These are phyloP conservation scores for Aschersonia sp. DNA, from an alignment of 2,329 filamentous ascomycete species.

Conservation along the genomic window DNA sequence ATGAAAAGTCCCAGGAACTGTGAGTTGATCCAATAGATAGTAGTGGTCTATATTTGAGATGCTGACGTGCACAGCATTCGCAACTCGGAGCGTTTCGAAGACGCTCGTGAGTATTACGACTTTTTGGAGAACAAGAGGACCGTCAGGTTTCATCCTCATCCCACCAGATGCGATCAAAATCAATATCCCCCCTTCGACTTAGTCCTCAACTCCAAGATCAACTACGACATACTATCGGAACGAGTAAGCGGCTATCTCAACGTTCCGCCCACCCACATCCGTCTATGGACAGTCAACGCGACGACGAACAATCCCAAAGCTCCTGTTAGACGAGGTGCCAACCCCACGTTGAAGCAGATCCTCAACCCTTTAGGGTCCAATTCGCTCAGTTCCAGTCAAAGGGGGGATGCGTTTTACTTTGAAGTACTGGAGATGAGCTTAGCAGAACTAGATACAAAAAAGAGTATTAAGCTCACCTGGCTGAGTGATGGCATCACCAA, in stretches of 20 bases:
- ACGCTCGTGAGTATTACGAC: conserved; percentile 82
- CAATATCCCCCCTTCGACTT: conserved; percentile 58
- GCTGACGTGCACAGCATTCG: conserved; percentile 6
- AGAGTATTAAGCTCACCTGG: conserved; percentile 69
- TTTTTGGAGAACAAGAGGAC: conserved; percentile 74
- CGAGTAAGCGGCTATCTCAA: conserved; percentile 68
- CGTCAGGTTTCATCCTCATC: conserved; percentile 63
- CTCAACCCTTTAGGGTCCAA: conserved; percentile 55
- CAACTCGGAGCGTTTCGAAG: conserved; percentile 40
- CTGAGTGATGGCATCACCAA: conserved; percentile 83
- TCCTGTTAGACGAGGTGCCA: conserved; percentile 57
- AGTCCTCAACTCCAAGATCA: conserved; percentile 73
- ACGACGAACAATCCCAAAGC: conserved; percentile 64
- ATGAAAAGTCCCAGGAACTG: conserved; percentile 18
- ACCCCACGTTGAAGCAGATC: conserved; percentile 63
- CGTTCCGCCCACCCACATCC: conserved; percentile 72
- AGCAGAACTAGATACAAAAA: conserved; percentile 86
- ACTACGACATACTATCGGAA: conserved; percentile 73
- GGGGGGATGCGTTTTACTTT: conserved; percentile 70
- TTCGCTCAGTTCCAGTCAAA: conserved; percentile 56
- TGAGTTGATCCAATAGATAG: conserved; percentile 8
- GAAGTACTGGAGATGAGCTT: conserved; percentile 91
- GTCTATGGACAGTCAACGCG: conserved; percentile 76
- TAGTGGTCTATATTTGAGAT: no score
- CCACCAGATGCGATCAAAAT: conserved; percentile 36